Evolutionary conservation across 257 asterid species (phyloP), one percentile per base, ranked within the genome.

Genomic region (Echium plantagineum): DNA sequence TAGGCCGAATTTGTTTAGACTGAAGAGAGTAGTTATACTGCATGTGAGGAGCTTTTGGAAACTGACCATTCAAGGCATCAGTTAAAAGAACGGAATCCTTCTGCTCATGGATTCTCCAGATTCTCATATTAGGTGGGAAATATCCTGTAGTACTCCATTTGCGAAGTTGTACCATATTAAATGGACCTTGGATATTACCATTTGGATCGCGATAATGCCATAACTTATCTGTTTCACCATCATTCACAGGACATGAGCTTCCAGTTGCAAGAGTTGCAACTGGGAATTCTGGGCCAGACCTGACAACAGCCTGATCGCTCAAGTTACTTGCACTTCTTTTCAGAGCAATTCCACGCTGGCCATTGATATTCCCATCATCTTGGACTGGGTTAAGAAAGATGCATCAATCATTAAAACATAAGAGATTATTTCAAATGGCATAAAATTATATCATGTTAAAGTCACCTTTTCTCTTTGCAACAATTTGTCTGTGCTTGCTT

Each of bases 141-240:
- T 81, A 70, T 58, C 90, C 88, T 4, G 82, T 78, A 54, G 72
- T 78, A 60, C 70, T 84, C 95, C 94, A 82, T 52, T 55, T 80
- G 49, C 86, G 74, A 57, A 86, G 78, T 73, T 84, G 82, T 70
- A 74, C 64, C 85, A 84, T 78, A 26, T 94, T 61, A 76, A 86
- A 86, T 12, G 90, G 89, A 32, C 95, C 95, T 70, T 82, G 95
- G 59, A 80, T 75, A 70, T 74, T 82, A 52, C 94, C 84, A 65
- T 75, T 77, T 20, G 94, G 95, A 65, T 86, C 95, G 20, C 90
- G 94, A 61, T 86, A 86, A 70, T 84, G 94, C 95, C 95, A 86
- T 68, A 84, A 70, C 64, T 82, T 81, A 61, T 86, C 83, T 15
- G 82, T 78, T 67, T 82, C 95, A 32, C 84, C 73, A 64, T 64